Evolutionary conservation across 2,329 filamentous ascomycete genomes (phyloP), one percentile per base, ranked within the genome.

Genomic region (Monosporascus sp.): DNA sequence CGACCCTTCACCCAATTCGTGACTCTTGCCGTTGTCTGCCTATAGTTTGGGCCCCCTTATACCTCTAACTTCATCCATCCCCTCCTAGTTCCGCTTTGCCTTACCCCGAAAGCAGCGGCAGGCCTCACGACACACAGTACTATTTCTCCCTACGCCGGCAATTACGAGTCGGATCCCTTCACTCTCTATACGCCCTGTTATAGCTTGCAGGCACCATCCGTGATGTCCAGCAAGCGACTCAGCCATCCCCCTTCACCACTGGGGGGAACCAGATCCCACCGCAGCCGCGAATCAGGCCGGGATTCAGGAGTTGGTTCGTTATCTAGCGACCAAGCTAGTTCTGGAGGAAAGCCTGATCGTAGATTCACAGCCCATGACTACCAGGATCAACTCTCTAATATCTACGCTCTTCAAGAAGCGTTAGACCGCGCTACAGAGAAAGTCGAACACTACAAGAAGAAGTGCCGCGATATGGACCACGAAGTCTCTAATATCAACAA

Each of bases 301-400:
- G 63, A 66, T 55, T 66, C 63, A 28, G 63, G 63, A 48, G 49
- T 66, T 38, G 64, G 64, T 58, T 66, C 64, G 55, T 66, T 59
- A 51, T 65, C 63, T 49, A 66, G 63, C 63, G 63, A 60, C 35
- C 61, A 64, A 45, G 60, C 60, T 58, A 61, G 62, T 48, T 50
- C 56, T 50, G 63, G 62, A 53, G 60, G 63, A 54, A 65, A 59
- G 58, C 58, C 59, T 63, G 64, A 66, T 57, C 61, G 63, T 44
- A 59, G 55, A 54, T 65, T 65, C 50, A 60, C 60, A 59, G 55
- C 51, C 20, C 54, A 58, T 47, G 60, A 63, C 49, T 59, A 55
- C 51, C 50, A 57, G 26, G 51, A 53, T 40, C 61, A 60, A 49
- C 52, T 53, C 18, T 54, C 55, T 41, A 58, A 51, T 26, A 49